Evolutionary conservation across 2,329 filamentous ascomycete genomes (phyloP).

Genomic region (Paramyrothecium sp.): DNA sequence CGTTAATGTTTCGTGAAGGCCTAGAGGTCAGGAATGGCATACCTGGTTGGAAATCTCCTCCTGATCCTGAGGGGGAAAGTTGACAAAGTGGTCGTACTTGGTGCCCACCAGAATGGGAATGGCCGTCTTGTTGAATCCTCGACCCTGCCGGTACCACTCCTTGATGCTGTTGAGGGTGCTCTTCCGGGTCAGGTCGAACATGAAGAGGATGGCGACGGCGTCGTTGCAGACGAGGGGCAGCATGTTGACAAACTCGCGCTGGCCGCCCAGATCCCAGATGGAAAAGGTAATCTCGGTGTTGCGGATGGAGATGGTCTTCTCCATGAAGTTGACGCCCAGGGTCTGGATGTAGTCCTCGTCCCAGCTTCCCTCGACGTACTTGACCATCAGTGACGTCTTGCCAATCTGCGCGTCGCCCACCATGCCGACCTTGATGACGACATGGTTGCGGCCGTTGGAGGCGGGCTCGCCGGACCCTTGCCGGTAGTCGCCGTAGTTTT

Average conservation of each 20-base stretch:
- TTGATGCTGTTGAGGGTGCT: constrained; percentile 99
- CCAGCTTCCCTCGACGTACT: constrained; percentile 99
- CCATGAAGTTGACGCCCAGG: constrained; percentile 99
- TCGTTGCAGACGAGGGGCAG: constrained; percentile 98
- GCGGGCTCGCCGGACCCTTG: constrained; percentile 32
- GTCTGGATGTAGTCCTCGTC: constrained; percentile 99
- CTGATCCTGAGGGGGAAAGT: constrained; percentile 95
- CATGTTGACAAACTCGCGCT: constrained; percentile 99
- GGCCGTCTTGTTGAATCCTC: constrained; percentile 99
- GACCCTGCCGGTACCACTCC: constrained; percentile 97
- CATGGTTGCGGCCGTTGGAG: constrained; percentile 61
- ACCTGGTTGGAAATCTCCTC: constrained; percentile 98
- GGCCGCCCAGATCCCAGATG: constrained; percentile 97
- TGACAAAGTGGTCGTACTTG: constrained; percentile 99
- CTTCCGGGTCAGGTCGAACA: constrained; percentile 98
- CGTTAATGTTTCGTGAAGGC: constrained; percentile 7
- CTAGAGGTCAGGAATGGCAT: constrained; percentile 15
- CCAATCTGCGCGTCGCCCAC: constrained; percentile 98
- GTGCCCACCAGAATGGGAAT: constrained; percentile 97
- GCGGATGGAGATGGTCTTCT: constrained; percentile 98
- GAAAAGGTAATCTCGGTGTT: constrained; percentile 99
- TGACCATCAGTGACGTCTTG: constrained; percentile 99
- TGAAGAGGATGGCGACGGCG: constrained; percentile 96
- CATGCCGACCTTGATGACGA: constrained; percentile 99
- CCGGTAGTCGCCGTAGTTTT: constrained; percentile 43